A percentile compares a stretch with the other conserved stretches of the same genome.
Evolutionary conservation across 1,284 basidiomycete species (phyloP).

Genomic region (Amylostereum chailletii): DNA sequence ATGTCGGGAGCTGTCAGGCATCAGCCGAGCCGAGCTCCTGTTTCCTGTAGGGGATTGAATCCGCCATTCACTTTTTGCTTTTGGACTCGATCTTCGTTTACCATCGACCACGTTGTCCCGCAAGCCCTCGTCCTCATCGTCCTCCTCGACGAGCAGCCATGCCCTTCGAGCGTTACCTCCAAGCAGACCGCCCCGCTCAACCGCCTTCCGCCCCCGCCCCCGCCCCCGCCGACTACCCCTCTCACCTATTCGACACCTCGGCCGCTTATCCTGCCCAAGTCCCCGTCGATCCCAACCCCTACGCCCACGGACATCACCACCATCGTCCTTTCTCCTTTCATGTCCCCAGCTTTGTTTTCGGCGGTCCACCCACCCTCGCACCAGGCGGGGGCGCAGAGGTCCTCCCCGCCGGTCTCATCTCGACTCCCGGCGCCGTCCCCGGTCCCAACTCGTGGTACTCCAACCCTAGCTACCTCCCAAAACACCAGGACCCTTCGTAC

Average conservation of each 20-base stretch:
- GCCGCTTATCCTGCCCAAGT: not conserved
- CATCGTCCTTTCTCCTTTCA: constrained; percentile 32
- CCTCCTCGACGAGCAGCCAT: constrained; percentile 12
- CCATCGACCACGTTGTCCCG: no score
- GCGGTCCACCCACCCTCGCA: constrained; percentile 46
- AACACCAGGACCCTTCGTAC: constrained; percentile 11
- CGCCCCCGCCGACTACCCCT: constrained; percentile 18
- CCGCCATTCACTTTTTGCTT: no score
- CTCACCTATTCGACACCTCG: constrained; percentile 4
- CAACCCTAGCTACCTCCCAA: constrained; percentile 34
- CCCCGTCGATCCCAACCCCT: not conserved
- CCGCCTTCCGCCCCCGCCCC: constrained; percentile 7
- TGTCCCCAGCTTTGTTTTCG: constrained; percentile 54
- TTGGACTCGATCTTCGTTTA: no score
- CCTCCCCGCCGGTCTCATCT: constrained; percentile 38
- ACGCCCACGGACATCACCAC: not conserved
- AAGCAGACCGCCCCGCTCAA: constrained; percentile 11
- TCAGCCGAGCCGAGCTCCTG: no score
- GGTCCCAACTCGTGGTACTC: constrained; percentile 34
- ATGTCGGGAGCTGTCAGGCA: no score
- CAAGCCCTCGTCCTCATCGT: not conserved
- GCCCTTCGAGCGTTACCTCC: constrained; percentile 32
- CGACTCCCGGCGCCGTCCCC: constrained; percentile 17
- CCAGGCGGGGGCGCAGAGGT: constrained; percentile 69
- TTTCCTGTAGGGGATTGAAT: no score